Percentiles rank a stretch among this genome's conserved stretches.
Conservation (phyloP, 345 rosid species). For the Microcos paniculata region DNA sequence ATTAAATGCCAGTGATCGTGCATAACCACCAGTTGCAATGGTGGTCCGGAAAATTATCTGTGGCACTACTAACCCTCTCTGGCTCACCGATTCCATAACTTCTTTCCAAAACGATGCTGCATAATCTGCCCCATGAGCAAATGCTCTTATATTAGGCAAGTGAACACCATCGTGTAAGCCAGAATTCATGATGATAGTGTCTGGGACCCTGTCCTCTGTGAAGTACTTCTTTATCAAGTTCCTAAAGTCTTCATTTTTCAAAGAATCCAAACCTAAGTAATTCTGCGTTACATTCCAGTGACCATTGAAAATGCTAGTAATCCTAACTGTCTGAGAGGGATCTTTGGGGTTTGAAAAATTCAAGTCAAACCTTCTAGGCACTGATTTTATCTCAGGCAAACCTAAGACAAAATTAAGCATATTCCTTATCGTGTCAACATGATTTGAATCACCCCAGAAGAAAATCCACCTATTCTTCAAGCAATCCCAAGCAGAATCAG, state of each 20-base stretch:
- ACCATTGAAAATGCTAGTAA: conserved; percentile 94
- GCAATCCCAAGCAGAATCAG: conserved; percentile 75
- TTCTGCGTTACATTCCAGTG: conserved; percentile 84
- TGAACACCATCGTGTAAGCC: conserved; percentile 89
- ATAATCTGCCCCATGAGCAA: conserved; percentile 55
- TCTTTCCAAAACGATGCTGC: conserved; percentile 79
- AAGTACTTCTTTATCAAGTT: conserved; percentile 68
- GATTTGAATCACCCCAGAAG: conserved; percentile 99
- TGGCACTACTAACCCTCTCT: conserved; percentile 63
- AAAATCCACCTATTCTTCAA: conserved; percentile 78
- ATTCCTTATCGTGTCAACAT: conserved; percentile 88
- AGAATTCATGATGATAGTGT: conserved; percentile 78
- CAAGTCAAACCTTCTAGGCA: conserved; percentile 86
- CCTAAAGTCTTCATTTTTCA: conserved; percentile 58
- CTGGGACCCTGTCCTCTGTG: conserved; percentile 64
- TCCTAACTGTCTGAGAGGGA: conserved; percentile 62
- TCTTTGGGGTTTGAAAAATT: conserved; percentile 67
- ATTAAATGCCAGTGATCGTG: conserved; percentile 65
- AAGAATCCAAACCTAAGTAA: conserved; percentile 86
- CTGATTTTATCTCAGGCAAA: conserved; percentile 57
- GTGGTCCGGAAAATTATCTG: conserved; percentile 69
- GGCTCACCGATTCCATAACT: conserved; percentile 55
- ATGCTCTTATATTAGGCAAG: conserved; percentile 54
- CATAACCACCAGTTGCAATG: conserved; percentile 85
- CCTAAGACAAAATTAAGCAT: conserved; percentile 75